phyloP scores from a whole-genome alignment of 768 basidiomycete genomes.

The Hemileccinum impolitum region DNA sequence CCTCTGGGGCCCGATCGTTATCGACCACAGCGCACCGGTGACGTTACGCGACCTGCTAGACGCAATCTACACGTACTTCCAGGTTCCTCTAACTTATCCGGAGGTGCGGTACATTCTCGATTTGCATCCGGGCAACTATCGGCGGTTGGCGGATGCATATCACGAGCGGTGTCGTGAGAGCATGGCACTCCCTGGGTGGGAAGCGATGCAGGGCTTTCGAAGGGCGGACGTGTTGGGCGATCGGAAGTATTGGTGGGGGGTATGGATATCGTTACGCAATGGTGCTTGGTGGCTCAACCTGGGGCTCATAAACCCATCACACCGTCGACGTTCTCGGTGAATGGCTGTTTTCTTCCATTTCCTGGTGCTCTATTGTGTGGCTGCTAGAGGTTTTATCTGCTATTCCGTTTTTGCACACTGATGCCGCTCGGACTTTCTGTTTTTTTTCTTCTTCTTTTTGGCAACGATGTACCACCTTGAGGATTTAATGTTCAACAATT shows the following conservation, averaged over 20 bases:
- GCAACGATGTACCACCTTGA: not conserved
- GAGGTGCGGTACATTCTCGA: slow-evolving; percentile 26
- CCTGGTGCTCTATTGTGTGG: too few species aligned
- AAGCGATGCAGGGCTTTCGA: slow-evolving; percentile 38
- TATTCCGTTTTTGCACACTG: too few species aligned
- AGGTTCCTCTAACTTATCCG: slow-evolving; percentile 34
- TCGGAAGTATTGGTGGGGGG: slow-evolving; percentile 44
- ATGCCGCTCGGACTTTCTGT: too few species aligned
- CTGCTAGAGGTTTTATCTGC: too few species aligned
- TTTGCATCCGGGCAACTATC: slow-evolving; percentile 17
- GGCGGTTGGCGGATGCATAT: slow-evolving; percentile 27
- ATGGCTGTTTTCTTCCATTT: too few species aligned
- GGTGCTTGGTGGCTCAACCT: slow-evolving; percentile 46
- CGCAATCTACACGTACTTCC: slow-evolving; percentile 49
- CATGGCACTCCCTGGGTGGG: slow-evolving; percentile 38
- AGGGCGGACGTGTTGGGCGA: slow-evolving; percentile 52
- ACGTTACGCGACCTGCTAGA: slow-evolving; percentile 46
- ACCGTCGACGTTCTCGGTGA: slow-evolving; percentile 8
- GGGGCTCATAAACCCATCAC: slow-evolving; percentile 33
- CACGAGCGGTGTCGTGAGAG: slow-evolving; percentile 37
- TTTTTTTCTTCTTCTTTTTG: not conserved
- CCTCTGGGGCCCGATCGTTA: slow-evolving; percentile 49
- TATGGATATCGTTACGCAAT: slow-evolving; percentile 30
- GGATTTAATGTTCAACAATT: not conserved
- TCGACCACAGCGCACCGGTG: slow-evolving; percentile 33